phyloP scores from a whole-genome alignment of 345 rosid species.

The Corchorus olitorius region DNA sequence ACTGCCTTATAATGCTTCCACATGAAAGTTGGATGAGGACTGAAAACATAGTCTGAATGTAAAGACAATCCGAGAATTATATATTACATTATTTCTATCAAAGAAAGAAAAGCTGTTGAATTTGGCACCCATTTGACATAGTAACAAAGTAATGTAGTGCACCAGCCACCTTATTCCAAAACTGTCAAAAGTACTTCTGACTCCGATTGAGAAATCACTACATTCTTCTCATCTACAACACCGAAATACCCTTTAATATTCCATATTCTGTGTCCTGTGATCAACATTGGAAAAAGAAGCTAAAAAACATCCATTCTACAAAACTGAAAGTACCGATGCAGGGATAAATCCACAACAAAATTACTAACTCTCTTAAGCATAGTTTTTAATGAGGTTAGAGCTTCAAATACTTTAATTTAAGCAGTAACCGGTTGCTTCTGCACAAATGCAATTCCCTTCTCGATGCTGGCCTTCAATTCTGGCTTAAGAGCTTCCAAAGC shows the following conservation, averaged over 20 bases:
- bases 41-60: neutral
- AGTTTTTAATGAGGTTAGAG: constrained; percentile 15
- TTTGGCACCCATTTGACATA: neutral
- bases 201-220: constrained; percentile 13
- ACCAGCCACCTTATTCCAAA: constrained; percentile 32
- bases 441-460: constrained; percentile 77
- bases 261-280: neutral
- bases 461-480: constrained; percentile 82
- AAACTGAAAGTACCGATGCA: constrained; percentile 34
- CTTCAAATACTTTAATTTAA: constrained; percentile 22
- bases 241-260: constrained; percentile 15
- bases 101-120: neutral
- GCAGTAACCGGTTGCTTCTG: constrained; percentile 66
- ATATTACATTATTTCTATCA: neutral
- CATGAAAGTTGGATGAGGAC: too few species aligned
- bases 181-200: constrained; percentile 22
- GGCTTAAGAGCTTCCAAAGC: constrained; percentile 81
- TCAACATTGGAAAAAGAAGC: constrained; percentile 14
- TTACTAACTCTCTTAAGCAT: constrained; percentile 15
- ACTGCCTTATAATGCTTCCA: neutral
- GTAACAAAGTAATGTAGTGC: neutral
- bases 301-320: constrained; percentile 28
- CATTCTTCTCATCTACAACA: constrained; percentile 31
- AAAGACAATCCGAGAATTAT: too few species aligned
- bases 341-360: constrained; percentile 22